Base-by-base conservation (phyloP, 805 yeast genomes). In the Tetrapisispora taiwanensis region DNA sequence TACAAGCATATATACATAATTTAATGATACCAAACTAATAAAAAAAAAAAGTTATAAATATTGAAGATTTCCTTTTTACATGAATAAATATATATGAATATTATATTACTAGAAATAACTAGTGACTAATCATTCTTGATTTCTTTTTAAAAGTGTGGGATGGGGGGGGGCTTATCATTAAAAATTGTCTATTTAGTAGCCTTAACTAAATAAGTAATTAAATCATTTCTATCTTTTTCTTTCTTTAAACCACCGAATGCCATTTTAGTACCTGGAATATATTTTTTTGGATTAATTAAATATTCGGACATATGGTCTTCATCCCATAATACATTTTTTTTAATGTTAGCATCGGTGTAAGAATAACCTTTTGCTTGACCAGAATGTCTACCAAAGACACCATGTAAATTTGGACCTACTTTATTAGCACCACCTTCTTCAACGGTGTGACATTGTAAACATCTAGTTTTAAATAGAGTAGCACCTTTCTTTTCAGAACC, bases 201-300 rank as follows among this genome's bases (percentile, higher is more conserved):
- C 47, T 62, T 59, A 35, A 60, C 63, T 67, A 90, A 76, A 84
- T 87, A 90, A 61, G 97, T 79, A 64, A 90, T 73, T 70, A 92
- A 75, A 70, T 92, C 97, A 75, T 86, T 85, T 82, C 97, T 87
- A 78, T 92, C 98, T 83, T 88, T 90, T 55, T 88, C 82, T 80
- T 92, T 92, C 89, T 92, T 92, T 73, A 92, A 80, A 76, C 98
- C 98, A 75, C 96, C 98, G 63, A 90, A 92, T 55, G 98, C 97
- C 98, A 92, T 92, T 84, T 92, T 92, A 76, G 97, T 92, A 72
- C 98, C 98, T 68, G 98, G 98, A 60, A 92, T 88, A 78, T 88
- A 92, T 77, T 92, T 92, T 94, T 92, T 92, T 75, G 98, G 98
- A 85, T 92, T 92, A 74, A 84, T 95, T 72, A 92, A 80, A 83